Evolutionary conservation across 768 basidiomycete genomes (phyloP).

Genomic region (Termitomyces sp.): DNA sequence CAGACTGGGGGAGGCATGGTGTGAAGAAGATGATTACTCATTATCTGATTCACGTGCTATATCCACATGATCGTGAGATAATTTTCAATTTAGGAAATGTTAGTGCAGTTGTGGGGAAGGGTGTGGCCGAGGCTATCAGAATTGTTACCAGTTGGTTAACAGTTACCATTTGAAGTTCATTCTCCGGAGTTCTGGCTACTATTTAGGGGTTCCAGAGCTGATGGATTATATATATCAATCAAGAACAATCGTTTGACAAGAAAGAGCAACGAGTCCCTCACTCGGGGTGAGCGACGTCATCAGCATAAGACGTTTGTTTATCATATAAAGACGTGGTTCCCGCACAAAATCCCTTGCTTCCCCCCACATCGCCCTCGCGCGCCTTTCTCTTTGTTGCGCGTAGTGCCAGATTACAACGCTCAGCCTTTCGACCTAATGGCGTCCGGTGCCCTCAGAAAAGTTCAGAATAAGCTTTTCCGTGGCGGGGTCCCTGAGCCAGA

Average conservation of each 20-base stretch:
- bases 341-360: background rate
- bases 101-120: too few relatives aligned
- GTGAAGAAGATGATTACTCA: too few relatives aligned
- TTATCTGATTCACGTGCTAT: too few relatives aligned
- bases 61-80: too few relatives aligned
- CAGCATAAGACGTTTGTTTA: background rate
- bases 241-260: too few relatives aligned
- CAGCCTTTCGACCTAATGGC: constrained; percentile 23
- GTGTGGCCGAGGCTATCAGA: too few relatives aligned
- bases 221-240: too few relatives aligned
- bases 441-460: constrained; percentile 45
- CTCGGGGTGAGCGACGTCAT: constrained; percentile 2
- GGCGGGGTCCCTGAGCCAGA: constrained; percentile 24
- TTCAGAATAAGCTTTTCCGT: constrained; percentile 71
- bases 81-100: too few relatives aligned
- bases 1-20: background rate
- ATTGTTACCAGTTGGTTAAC: too few relatives aligned
- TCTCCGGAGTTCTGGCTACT: too few relatives aligned
- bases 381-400: background rate
- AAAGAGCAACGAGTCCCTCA: background rate
- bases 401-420: background rate
- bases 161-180: too few relatives aligned
- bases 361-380: background rate
- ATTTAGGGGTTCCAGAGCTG: too few relatives aligned
- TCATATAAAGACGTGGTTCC: background rate